Evolutionary conservation across 1,139 yeast species (phyloP).

Genomic region (Petasospora fabianii): DNA sequence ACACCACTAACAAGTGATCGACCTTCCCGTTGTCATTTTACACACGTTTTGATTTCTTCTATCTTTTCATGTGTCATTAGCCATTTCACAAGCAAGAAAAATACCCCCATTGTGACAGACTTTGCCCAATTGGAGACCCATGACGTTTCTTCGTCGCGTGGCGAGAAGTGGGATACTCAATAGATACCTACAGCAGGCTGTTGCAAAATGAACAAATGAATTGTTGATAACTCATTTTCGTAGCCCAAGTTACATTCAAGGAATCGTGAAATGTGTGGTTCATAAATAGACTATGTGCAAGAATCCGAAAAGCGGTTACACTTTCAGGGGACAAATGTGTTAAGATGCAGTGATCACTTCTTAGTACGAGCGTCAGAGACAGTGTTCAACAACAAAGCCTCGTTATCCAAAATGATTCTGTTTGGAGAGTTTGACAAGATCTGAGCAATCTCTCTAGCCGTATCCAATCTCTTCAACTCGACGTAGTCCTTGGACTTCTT

Average conservation of each 20-base stretch:
- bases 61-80: not conserved
- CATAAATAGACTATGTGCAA: conserved; percentile 1
- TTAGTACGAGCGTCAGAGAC: conserved; percentile 53
- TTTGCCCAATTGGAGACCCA: too few relatives aligned
- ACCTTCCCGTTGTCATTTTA: not conserved
- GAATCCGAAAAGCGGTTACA: too few relatives aligned
- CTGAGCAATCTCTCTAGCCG: conserved; percentile 90
- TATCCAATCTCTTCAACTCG: conserved; percentile 92
- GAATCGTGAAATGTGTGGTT: too few relatives aligned
- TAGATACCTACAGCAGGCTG: too few relatives aligned
- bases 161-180: too few relatives aligned
- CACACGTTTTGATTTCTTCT: too few relatives aligned
- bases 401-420: conserved; percentile 89
- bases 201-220: too few relatives aligned
- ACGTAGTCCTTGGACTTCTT: conserved; percentile 96
- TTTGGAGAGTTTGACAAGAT: conserved; percentile 82
- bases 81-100: not conserved
- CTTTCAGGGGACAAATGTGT: not conserved
- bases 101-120: not conserved
- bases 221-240: too few relatives aligned
- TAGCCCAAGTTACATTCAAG: too few relatives aligned
- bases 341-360: conserved; percentile 16
- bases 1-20: conserved; percentile 3
- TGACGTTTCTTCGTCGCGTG: too few relatives aligned
- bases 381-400: conserved; percentile 86